Evolutionary conservation across 2,329 filamentous ascomycete species (phyloP).

Genomic region (Pseudovirgaria hyperparasitica): DNA sequence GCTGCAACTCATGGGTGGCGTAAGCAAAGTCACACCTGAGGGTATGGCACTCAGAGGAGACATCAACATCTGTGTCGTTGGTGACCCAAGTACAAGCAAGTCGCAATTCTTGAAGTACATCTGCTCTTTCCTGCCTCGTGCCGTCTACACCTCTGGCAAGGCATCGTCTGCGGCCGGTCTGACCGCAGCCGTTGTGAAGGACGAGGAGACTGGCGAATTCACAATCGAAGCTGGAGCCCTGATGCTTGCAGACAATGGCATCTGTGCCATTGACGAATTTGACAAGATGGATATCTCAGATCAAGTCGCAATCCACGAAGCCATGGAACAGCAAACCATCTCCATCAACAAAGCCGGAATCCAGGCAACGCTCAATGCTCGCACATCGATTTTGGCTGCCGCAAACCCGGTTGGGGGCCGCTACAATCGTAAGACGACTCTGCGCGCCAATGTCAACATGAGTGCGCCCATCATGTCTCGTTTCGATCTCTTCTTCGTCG

Average conservation of each 20-base stretch:
- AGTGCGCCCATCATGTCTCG: slow-evolving; percentile 97
- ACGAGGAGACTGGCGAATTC: slow-evolving; percentile 96
- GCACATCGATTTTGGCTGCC: slow-evolving; percentile 88
- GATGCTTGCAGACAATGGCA: slow-evolving; percentile 93
- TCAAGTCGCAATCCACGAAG: slow-evolving; percentile 98
- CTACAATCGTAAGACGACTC: slow-evolving; percentile 93
- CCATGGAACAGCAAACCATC: slow-evolving; percentile 99
- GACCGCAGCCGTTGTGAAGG: slow-evolving; percentile 92
- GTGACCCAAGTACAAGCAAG: slow-evolving; percentile 92
- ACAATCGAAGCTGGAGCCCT: slow-evolving; percentile 96
- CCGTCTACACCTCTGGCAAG: slow-evolving; percentile 95
- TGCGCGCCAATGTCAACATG: slow-evolving; percentile 96
- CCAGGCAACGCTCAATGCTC: slow-evolving; percentile 90
- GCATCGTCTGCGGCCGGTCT: slow-evolving; percentile 95
- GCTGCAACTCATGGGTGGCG: slow-evolving; percentile 89
- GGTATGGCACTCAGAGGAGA: slow-evolving; percentile 94
- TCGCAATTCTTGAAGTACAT: slow-evolving; percentile 98
- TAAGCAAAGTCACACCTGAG: slow-evolving; percentile 81
- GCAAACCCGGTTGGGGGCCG: slow-evolving; percentile 91
- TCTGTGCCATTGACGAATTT: slow-evolving; percentile 97
- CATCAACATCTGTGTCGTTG: slow-evolving; percentile 97
- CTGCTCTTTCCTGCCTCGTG: slow-evolving; percentile 88
- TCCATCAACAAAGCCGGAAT: slow-evolving; percentile 98
- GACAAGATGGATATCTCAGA: slow-evolving; percentile 99
- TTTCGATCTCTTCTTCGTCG: slow-evolving; percentile 97